Percentiles rank a stretch among this genome's conserved stretches.
These are phyloP conservation scores for Fusarium nanum DNA, from an alignment of 2,329 filamentous ascomycete species.

Conservation along the genomic window DNA sequence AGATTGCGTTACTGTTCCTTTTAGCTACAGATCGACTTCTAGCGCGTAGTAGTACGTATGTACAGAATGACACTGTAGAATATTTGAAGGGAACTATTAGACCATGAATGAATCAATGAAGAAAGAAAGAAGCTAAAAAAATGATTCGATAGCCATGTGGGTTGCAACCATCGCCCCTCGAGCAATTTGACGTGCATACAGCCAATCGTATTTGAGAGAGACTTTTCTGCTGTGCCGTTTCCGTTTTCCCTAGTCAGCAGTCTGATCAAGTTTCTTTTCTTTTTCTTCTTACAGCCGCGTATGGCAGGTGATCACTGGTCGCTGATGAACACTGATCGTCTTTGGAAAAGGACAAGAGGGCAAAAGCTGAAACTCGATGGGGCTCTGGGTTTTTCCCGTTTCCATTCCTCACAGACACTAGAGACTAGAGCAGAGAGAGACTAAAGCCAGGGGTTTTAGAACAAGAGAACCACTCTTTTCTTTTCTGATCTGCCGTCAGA, in stretches of 20 bases:
- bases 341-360: not conserved
- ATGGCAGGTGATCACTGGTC: slow-evolving; percentile 6
- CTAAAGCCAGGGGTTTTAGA: slow-evolving; percentile 26
- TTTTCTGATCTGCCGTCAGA: slow-evolving; percentile 27
- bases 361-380: slow-evolving; percentile 37
- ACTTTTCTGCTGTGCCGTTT: slow-evolving; percentile 9
- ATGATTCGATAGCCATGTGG: slow-evolving; percentile 26
- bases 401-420: slow-evolving; percentile 6
- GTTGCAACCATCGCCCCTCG: slow-evolving; percentile 26
- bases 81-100: not conserved
- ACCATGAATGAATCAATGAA: not conserved
- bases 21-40: slow-evolving; percentile 13
- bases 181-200: slow-evolving; percentile 45
- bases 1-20: not conserved
- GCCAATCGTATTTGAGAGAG: slow-evolving; percentile 5
- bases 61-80: slow-evolving; percentile 8
- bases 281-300: slow-evolving; percentile 7
- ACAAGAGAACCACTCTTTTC: slow-evolving; percentile 22
- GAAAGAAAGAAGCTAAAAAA: slow-evolving; percentile 39
- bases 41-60: not conserved
- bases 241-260: not conserved
- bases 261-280: slow-evolving; percentile 8
- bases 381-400: slow-evolving; percentile 17
- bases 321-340: not conserved
- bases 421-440: not conserved